phyloP scores from a whole-genome alignment of 2,329 filamentous ascomycete species.

The Diaporthe nobilis region DNA sequence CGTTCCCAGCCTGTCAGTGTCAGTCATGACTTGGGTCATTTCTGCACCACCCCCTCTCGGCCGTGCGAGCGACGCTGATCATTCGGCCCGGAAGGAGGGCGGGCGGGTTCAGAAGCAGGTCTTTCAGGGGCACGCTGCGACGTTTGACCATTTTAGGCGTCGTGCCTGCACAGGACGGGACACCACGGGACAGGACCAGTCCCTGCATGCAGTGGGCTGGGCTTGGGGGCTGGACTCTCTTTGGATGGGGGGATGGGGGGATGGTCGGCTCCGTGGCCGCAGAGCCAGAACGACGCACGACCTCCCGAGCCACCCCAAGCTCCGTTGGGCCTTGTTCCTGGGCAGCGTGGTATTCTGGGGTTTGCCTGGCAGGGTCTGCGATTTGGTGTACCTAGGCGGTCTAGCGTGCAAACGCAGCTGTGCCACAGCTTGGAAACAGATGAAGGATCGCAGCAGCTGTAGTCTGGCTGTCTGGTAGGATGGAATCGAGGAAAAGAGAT shows the following conservation, averaged over 20 bases:
- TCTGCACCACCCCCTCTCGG: neutral
- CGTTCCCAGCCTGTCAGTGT: constrained; percentile 6
- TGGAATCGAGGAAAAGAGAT: neutral
- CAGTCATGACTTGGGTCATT: constrained; percentile 29
- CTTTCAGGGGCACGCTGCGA: constrained; percentile 29
- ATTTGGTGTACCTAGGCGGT: neutral
- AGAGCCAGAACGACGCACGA: constrained; percentile 17
- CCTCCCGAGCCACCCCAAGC: constrained; percentile 22
- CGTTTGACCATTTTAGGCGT: constrained; percentile 32
- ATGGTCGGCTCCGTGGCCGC: constrained; percentile 30
- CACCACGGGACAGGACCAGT: constrained; percentile 19
- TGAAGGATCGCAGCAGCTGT: neutral
- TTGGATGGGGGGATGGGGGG: neutral
- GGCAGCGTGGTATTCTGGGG: constrained; percentile 34
- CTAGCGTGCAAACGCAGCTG: neutral
- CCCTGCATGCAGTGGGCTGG: constrained; percentile 29
- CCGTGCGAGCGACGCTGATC: constrained; percentile 25
- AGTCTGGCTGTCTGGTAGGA: neutral
- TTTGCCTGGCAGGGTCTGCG: neutral
- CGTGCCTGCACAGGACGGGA: constrained; percentile 9
- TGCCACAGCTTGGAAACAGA: neutral
- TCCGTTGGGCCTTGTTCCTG: constrained; percentile 29
- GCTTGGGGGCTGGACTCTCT: neutral
- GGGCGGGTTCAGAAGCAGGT: neutral
- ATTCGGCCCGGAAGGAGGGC: constrained; percentile 18